Base-by-base conservation (phyloP, 257 asterid genomes). In the Petunia secreta region DNA sequence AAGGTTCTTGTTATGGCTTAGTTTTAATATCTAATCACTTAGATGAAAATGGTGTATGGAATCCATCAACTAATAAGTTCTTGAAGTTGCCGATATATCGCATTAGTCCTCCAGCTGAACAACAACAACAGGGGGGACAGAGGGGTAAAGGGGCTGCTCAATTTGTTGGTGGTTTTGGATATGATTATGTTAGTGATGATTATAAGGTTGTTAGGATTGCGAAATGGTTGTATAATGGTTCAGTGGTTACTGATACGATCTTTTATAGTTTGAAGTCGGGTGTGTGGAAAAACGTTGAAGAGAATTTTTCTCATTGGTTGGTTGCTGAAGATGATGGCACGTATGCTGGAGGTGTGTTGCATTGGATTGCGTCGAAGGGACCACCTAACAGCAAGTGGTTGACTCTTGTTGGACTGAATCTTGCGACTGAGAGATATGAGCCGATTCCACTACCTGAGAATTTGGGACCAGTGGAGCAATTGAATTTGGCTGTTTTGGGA, bases 211-310 rank as follows among this genome's bases (percentile, higher is more conserved):
- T 25, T 25, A 25, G 25, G 97, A 91, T 54, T 91, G 89, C 54
- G 90, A 85, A 82, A 89, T 91, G 10, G 46, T 85, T 15, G 82
- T 82, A 83, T 16, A 84, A 83, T 34, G 78, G 37, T 11, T 83
- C 88, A 89, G 55, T 84, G 78, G 34, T 43, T 41, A 81, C 92
- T 0, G 83, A 78, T 75, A 83, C 89, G 5, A 81, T 63, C 79
- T 78, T 92, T 79, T 92, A 86, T 59, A 77, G 96, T 60, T 64
- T 88, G 57, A 90, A 74, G 78, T 87, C 91, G 16, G 87, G 89
- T 78, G 79, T 83, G 14, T 92, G 97, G 97, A 82, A 77, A 25
- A 88, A 13, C n/a, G 82, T 90, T 9, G 25, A 25, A 25, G 83
- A 76, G 38, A 53, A 80, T 54, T 91, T 87, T 46, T 87, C 84